Evolutionary conservation across 208 protist genomes (phyloP).

Genomic region (Novymonas esmeraldas): DNA sequence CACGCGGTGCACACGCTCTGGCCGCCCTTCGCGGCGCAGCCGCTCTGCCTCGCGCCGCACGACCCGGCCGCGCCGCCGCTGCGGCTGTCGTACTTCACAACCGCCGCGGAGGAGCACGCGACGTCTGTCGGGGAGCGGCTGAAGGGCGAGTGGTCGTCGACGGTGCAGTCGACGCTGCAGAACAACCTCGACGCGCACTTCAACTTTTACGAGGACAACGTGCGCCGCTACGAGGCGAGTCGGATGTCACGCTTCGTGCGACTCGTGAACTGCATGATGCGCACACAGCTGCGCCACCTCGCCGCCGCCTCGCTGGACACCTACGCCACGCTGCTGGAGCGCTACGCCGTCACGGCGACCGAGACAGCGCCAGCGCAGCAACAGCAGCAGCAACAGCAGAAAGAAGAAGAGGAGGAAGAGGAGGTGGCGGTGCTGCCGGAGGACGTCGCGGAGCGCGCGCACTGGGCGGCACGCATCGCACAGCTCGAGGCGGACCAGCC

Average conservation of each 20-base stretch:
- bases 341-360: constrained; percentile 41
- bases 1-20: constrained; percentile 82
- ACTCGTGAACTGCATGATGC: constrained; percentile 93
- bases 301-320: constrained; percentile 73
- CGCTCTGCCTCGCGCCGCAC: constrained; percentile 73
- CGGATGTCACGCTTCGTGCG: constrained; percentile 92
- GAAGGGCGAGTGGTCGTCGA: constrained; percentile 91
- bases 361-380: too few species aligned
- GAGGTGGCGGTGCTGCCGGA: constrained; percentile 63
- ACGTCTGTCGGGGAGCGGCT: constrained; percentile 76
- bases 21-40: constrained; percentile 54
- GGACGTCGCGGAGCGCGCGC: constrained; percentile 60
- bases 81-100: constrained; percentile 71
- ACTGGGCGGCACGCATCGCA: constrained; percentile 62
- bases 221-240: constrained; percentile 78
- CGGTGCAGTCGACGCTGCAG: constrained; percentile 91
- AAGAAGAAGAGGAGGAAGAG: too few species aligned
- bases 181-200: constrained; percentile 94
- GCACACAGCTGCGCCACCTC: constrained; percentile 82
- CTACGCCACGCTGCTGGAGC: constrained; percentile 78
- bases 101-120: constrained; percentile 65
- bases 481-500: constrained; percentile 27
- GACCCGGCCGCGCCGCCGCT: constrained; percentile 54
- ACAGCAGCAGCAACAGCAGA: too few species aligned
- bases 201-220: constrained; percentile 95